These are phyloP conservation scores for Zalaria sp. DNA, from an alignment of 2,329 filamentous ascomycete species.

Conservation along the genomic window DNA sequence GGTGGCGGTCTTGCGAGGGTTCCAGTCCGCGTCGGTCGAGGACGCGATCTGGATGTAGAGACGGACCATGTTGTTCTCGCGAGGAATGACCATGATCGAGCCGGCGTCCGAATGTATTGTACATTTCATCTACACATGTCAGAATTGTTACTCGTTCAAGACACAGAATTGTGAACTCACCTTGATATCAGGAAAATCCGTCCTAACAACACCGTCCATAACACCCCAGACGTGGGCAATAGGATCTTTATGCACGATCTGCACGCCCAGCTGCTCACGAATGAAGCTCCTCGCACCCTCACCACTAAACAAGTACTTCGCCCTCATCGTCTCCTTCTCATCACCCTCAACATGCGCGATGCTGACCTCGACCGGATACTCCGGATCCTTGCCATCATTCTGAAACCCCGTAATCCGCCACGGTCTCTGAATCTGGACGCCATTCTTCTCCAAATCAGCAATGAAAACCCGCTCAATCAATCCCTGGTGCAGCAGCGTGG, in stretches of 20 bases:
- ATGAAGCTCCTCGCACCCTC: conserved; percentile 49
- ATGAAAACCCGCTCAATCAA: conserved; percentile 49
- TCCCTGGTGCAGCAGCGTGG: conserved; percentile 47
- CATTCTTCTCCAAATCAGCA: conserved; percentile 45
- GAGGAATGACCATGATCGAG: conserved; percentile 49
- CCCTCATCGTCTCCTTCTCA: conserved; percentile 47
- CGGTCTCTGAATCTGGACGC: conserved; percentile 40
- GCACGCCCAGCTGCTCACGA: conserved; percentile 50
- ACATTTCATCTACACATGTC: conserved; percentile 42
- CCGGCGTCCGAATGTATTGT: conserved; percentile 52
- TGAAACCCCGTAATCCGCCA: conserved; percentile 49
- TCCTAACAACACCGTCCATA: conserved; percentile 51
- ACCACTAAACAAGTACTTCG: conserved; percentile 50
- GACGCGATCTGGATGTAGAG: conserved; percentile 47
- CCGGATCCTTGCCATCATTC: conserved; percentile 45
- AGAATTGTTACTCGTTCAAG: not conserved
- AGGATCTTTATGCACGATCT: conserved; percentile 48
- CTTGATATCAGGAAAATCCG: conserved; percentile 50
- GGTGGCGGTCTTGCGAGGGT: conserved; percentile 46
- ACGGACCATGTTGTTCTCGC: conserved; percentile 40
- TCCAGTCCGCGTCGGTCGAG: conserved; percentile 46
- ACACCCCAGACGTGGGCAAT: conserved; percentile 53
- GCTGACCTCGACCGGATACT: conserved; percentile 69
- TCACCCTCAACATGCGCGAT: conserved; percentile 65
- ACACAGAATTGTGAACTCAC: conserved; percentile 16